Evolutionary conservation across 768 basidiomycete species (phyloP).

Genomic region (Tricholoma flavovirens): DNA sequence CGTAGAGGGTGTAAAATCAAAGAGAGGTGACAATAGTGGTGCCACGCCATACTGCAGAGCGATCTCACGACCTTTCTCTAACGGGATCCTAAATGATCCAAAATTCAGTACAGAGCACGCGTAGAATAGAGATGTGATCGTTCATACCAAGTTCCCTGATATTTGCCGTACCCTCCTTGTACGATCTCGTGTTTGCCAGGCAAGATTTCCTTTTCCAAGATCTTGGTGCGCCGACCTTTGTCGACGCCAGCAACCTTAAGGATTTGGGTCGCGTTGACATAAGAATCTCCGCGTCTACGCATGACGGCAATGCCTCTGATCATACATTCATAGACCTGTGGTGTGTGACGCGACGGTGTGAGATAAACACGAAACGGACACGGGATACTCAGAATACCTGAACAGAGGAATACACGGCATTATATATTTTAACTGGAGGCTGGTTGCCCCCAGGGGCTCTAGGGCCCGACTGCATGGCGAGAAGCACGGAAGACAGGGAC

Average conservation of each 20-base stretch:
- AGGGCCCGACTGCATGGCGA: conserved; percentile 42
- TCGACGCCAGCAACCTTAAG: conserved; percentile 98
- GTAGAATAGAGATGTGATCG: not conserved
- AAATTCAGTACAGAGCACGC: not conserved
- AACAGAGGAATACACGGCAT: conserved; percentile 88
- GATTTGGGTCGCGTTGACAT: conserved; percentile 98
- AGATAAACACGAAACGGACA: conserved; percentile 22
- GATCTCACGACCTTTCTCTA: conserved; percentile 89
- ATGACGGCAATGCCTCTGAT: conserved; percentile 97
- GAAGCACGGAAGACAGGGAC: conserved; percentile 20
- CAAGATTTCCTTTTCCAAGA: conserved; percentile 93
- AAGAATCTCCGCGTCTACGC: conserved; percentile 91
- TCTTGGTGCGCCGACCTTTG: conserved; percentile 95
- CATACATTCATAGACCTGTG: conserved; percentile 95
- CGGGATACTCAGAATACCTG: conserved; percentile 41
- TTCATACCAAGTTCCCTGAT: conserved; percentile 95
- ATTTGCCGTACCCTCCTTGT: conserved; percentile 98
- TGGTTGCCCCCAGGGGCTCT: conserved; percentile 37
- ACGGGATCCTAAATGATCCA: conserved; percentile 71
- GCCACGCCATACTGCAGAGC: conserved; percentile 90
- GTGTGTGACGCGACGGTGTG: conserved; percentile 29
- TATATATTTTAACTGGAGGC: conserved; percentile 80
- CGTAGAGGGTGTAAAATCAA: conserved; percentile 85
- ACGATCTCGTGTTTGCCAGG: conserved; percentile 97
- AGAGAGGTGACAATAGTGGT: conserved; percentile 80